These are phyloP conservation scores for Mimosa pudica DNA, from an alignment of 306 rosid genomes.

Conservation along the genomic window DNA sequence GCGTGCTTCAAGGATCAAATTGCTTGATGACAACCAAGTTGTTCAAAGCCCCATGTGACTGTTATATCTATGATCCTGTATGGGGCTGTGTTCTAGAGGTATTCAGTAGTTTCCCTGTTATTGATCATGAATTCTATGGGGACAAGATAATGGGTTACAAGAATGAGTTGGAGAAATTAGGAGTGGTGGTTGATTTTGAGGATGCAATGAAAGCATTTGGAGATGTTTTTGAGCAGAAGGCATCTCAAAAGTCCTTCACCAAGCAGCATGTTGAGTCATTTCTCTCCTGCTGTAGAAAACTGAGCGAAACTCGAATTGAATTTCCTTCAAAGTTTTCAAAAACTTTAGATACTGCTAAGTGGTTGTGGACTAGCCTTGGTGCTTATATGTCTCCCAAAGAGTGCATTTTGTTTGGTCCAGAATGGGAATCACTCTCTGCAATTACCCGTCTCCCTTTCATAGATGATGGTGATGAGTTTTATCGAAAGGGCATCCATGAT, in stretches of 20 bases:
- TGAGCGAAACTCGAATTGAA: constrained; percentile 27
- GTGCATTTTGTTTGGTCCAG: constrained; percentile 64
- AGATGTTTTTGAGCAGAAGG: constrained; percentile 43
- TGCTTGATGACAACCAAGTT: constrained; percentile 68
- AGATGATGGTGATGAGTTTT: constrained; percentile 49
- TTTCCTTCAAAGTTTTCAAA: constrained; percentile 39
- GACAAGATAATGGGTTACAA: constrained; percentile 28
- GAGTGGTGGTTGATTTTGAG: constrained; percentile 64
- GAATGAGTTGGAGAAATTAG: constrained; percentile 44
- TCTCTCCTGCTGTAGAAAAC: constrained; percentile 50
- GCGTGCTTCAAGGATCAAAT: constrained; percentile 28
- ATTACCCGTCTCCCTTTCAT: constrained; percentile 73
- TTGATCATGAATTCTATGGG: constrained; percentile 57
- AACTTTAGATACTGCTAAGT: constrained; percentile 35
- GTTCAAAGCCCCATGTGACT: constrained; percentile 51
- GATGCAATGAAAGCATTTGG: constrained; percentile 47
- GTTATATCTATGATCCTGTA: constrained; percentile 52
- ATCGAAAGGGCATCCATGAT: constrained; percentile 50
- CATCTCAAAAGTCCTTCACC: constrained; percentile 34
- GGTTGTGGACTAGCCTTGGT: constrained; percentile 64
- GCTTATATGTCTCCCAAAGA: constrained; percentile 47
- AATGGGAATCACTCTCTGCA: constrained; percentile 61
- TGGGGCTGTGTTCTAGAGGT: constrained; percentile 73
- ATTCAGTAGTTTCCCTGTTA: constrained; percentile 52
- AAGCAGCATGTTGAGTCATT: constrained; percentile 48